Evolutionary conservation across 805 yeast species (phyloP), one percentile per base, ranked within the genome.

Genomic region (Lipomyces starkeyi): DNA sequence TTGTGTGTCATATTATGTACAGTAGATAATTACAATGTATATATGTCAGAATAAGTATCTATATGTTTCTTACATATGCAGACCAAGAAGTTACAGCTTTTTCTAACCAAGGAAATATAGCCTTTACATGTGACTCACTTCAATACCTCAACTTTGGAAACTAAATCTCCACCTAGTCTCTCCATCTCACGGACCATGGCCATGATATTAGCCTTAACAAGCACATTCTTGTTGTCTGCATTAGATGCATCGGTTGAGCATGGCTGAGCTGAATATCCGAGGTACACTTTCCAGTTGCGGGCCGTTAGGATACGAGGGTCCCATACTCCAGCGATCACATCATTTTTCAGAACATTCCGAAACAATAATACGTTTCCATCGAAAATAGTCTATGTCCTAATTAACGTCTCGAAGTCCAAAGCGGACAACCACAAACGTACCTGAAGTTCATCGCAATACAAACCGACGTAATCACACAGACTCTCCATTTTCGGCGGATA

Each of bases 321-420:
- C 80, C 94, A 88, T 59, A 95, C 79, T 1, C 98, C 98, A 27
- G 93, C 85, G 61, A 94, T 85, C 7, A 89, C 88, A 73, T 87
- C 87, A 62, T 82, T 82, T 8, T 88, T 87, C n/a, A 81, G 78
- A 6, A 85, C 84, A 62, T 83, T 82, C 65, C 77, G 82, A 40
- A 95, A 92, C 75, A 95, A 87, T 2, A 93, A 82, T 58, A 92
- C 82, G 22, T 86, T 83, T 70, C 90, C 88, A 56, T 87, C 35
- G 22, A 62, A 64, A 14, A 68, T 58, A 27, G 62, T n/a, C 52
- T 69, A 54, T 13, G 22, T 6, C 14, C 29, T 7, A 22, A 53
- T 53, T 22, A 53, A 29, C 29, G 20, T 25, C 34, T 29, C 9
- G 49, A 17, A 43, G 9, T 6, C 22, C 20, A 13, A n/a, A n/a